Base-by-base conservation (phyloP, 2,329 filamentous ascomycete genomes). In the Aspergillus pseudotamarii region DNA sequence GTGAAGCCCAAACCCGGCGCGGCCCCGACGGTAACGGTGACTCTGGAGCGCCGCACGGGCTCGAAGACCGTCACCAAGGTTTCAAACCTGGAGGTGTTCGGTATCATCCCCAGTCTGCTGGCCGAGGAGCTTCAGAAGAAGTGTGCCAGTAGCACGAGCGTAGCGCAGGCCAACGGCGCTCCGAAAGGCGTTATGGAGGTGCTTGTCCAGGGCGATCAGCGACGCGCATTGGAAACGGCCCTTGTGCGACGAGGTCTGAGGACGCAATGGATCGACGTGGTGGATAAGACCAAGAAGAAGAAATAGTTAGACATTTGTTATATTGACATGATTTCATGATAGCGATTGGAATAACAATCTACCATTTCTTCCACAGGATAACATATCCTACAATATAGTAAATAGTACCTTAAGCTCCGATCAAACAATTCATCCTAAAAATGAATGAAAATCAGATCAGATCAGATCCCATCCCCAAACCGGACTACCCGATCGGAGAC, bases 231-330 rank as follows among this genome's bases (percentile, higher is more conserved):
- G 21, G 78, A 88, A 54, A 86, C 84, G 68, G 86, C 87, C 32
- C 73, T 91, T 68, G 83, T 83, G 64, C 84, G 82, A 72, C 81
- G 87, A 63, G 89, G 89, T 0, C 79, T 91, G 4, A 82, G 82
- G 61, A 79, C 76, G 62, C 82, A 84, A 64, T 90, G 87, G 86
- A 80, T 91, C 32, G 85, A 88, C 51, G 78, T 89, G n/a, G 75
- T 88, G 61, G 89, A 91, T 73, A 91, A 90, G 79, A 89, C 86
- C 5, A 88, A 89, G 77, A 86, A 86, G 67, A 89, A 89, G 78
- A 88, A 88, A 76, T 81, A 48, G 43, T 46, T 23, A 46, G 21
- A 26, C 12, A 16, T 28, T 28, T 2, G 11, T 2, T 3, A 23
- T 48, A 23, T 46, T 46, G n/a, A 5, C 12, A 26, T 14, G 21